A percentile compares a stretch with the other conserved stretches of the same genome.
Evolutionary conservation across 768 basidiomycete genomes (phyloP).

Genomic region (Tylopilus intermedius): DNA sequence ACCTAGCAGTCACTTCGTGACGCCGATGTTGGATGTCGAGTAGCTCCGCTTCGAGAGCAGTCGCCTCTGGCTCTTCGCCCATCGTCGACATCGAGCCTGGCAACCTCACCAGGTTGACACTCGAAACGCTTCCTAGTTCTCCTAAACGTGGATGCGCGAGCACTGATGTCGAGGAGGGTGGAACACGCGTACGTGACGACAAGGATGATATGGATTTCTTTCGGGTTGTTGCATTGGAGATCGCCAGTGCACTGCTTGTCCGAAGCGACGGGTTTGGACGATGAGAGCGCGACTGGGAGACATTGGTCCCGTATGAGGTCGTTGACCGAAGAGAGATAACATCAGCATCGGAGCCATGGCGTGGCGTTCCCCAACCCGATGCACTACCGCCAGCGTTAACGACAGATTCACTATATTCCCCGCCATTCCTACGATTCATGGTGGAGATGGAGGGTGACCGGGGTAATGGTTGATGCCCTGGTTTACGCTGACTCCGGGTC

Average conservation of each 20-base stretch:
- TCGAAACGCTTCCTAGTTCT: slow-evolving; percentile 38
- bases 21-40: slow-evolving; percentile 64
- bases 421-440: slow-evolving; percentile 23
- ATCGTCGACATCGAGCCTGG: slow-evolving; percentile 16
- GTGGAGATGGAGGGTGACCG: slow-evolving; percentile 29
- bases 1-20: slow-evolving; percentile 66
- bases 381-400: slow-evolving; percentile 21
- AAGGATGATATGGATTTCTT: slow-evolving; percentile 62
- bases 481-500: slow-evolving; percentile 33
- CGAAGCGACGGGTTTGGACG: slow-evolving; percentile 37
- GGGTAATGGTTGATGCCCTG: slow-evolving; percentile 21
- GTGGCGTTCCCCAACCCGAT: slow-evolving; percentile 29
- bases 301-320: slow-evolving; percentile 46
- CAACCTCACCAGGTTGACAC: slow-evolving; percentile 49
- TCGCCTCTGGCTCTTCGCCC: slow-evolving; percentile 36
- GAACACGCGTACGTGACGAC: slow-evolving; percentile 40
- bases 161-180: slow-evolving; percentile 33
- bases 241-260: slow-evolving; percentile 29
- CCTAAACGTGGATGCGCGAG: slow-evolving; percentile 28
- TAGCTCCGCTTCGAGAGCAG: slow-evolving; percentile 52
- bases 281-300: slow-evolving; percentile 44
- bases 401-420: slow-evolving; percentile 25
- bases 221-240: slow-evolving; percentile 36
- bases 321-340: slow-evolving; percentile 49
- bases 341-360: slow-evolving; percentile 40